phyloP scores from a whole-genome alignment of 305 asterid species.

The Withania somnifera region DNA sequence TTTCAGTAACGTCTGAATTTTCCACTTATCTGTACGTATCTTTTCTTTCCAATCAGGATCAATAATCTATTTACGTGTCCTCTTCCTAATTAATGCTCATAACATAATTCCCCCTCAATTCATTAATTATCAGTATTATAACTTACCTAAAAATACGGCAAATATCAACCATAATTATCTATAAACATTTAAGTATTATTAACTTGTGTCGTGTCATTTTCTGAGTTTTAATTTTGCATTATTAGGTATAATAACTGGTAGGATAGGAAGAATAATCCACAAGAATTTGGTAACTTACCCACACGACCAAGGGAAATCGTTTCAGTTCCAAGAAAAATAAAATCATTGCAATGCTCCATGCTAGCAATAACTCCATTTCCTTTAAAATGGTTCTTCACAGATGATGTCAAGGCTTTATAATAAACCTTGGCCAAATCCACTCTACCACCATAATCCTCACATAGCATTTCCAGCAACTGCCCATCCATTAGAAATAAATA shows the following conservation, averaged over 20 bases:
- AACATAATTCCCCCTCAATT: background rate
- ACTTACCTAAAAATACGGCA: background rate
- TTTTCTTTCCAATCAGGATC: background rate
- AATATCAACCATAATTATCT: background rate
- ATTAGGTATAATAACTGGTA: background rate
- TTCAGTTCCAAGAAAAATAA: constrained; percentile 86
- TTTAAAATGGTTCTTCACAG: constrained; percentile 70
- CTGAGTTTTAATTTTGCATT: background rate
- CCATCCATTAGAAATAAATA: background rate
- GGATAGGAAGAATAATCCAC: background rate
- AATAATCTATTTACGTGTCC: background rate
- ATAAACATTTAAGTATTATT: background rate
- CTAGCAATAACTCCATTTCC: constrained; percentile 94
- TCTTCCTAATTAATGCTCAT: background rate
- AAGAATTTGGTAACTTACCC: constrained; percentile 25
- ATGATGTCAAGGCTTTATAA: constrained; percentile 54
- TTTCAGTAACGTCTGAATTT: background rate
- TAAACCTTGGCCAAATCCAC: constrained; percentile 84
- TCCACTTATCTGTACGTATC: background rate
- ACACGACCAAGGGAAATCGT: constrained; percentile 83
- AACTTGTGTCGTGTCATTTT: background rate
- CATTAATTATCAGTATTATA: background rate
- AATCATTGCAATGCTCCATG: constrained; percentile 95
- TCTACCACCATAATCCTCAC: constrained; percentile 84
- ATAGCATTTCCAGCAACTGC: constrained; percentile 73